Evolutionary conservation across 2,329 filamentous ascomycete genomes (phyloP).

Genomic region (Camillea tinctor): DNA sequence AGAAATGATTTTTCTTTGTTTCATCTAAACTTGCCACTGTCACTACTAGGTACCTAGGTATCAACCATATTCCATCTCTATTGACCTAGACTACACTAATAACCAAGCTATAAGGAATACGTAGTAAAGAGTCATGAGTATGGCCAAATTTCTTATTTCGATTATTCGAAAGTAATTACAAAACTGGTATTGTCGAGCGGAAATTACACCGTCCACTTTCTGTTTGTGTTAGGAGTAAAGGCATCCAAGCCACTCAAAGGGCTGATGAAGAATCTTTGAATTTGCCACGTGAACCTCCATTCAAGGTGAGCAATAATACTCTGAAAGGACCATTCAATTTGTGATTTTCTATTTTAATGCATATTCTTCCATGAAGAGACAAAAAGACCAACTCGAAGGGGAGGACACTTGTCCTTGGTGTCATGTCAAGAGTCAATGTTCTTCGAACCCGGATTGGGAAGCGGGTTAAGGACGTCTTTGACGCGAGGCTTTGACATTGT

Average conservation of each 20-base stretch:
- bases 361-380: slow-evolving; percentile 1
- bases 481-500: slow-evolving; percentile 26
- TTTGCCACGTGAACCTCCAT: slow-evolving; percentile 7
- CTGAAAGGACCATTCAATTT: slow-evolving; percentile 1
- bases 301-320: slow-evolving; percentile 3
- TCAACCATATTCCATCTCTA: not conserved
- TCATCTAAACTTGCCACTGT: not conserved
- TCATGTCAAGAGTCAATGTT: not conserved
- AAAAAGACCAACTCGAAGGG: slow-evolving; percentile 8
- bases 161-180: not conserved
- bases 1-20: not conserved
- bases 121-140: not conserved
- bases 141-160: not conserved
- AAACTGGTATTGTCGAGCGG: not conserved
- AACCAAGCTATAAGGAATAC: not conserved
- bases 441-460: slow-evolving; percentile 26
- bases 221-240: slow-evolving; percentile 10
- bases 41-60: not conserved
- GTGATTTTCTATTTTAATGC: not conserved
- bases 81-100: not conserved
- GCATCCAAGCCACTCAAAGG: slow-evolving; percentile 6
- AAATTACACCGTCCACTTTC: slow-evolving; percentile 1
- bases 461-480: slow-evolving; percentile 16
- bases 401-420: not conserved
- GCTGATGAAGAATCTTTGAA: slow-evolving; percentile 7